Evolutionary conservation across 805 yeast genomes (phyloP), one percentile per base, ranked within the genome.

Genomic region (Tanozyma kutaoensis): DNA sequence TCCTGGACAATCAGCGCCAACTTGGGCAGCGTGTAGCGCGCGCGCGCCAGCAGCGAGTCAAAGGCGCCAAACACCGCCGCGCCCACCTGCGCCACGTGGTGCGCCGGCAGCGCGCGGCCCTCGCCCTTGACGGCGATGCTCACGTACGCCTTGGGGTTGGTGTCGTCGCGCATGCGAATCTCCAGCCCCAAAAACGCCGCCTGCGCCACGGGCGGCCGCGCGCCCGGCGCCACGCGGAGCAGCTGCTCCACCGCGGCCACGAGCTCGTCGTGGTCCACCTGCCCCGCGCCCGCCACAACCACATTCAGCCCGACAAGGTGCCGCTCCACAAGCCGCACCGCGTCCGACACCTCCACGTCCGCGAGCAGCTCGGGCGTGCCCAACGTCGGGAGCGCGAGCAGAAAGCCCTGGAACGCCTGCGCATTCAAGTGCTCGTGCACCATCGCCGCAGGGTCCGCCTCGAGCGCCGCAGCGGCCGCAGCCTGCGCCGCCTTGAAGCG

Each of bases 141-240:
- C 43, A 78, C 66, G 66, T 77, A 76, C 31, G 88, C 91, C 50
- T 72, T 69, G 49, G 88, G 82, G 46, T 76, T 51, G 43, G 84
- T 80, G 57, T 80, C 93, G 50, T 80, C 93, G 72, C 93, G 76
- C 62, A 78, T 60, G 69, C 86, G 74, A 39, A 78, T 76, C 51
- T 80, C 93, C 25, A 91, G 78, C 52, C 93, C 93, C 51, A 80
- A 66, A 70, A 79, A 80, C 30, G 72, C 50, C 34, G 80, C 69
- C 29, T 70, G 60, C 39, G 65, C 63, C 28, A 45, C 46, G 15
- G 56, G 50, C 30, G 63, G 62, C 47, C 55, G 55, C 30, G 66
- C 49, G 38, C 79, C 82, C 27, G 64, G 53, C 29, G 70, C 58
- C 18, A 75, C 42, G 25, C 56, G 39, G 28, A 72, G 46, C 33